Base-by-base conservation (phyloP, 2,329 filamentous ascomycete species). In the Knoxdaviesia proteae region DNA sequence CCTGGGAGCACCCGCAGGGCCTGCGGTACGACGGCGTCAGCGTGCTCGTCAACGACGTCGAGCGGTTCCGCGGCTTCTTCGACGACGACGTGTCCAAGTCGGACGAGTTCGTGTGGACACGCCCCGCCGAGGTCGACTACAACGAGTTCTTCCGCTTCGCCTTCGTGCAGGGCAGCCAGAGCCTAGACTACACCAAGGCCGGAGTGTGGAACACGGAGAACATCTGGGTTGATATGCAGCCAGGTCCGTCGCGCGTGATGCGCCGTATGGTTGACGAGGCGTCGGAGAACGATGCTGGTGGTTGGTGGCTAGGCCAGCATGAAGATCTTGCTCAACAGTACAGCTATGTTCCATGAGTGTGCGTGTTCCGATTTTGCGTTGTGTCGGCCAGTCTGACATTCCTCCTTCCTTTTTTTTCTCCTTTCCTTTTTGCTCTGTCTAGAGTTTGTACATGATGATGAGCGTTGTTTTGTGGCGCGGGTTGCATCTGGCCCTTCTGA, bases 31-130 rank as follows among this genome's bases (percentile, higher is more conserved):
- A 88, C 51, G 84, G 83, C 8, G 69, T 92, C 46, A 84, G 78
- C 53, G 69, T 90, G 10, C 62, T 92, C 0, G 80, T 92, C 48
- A 90, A 92, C 52, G 84, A 92, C 50, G 84, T 92, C 1, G 84
- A 92, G 58, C 65, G 82, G 20, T 86, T 79, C 56, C 64, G 79
- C n/a, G 71, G 71, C 5, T 88, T 79, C 56, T 79, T 80, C 47
- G 69, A 68, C 39, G 69, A 75, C 40, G 65, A 61, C 36, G 63
- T 65, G 36, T 58, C 60, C 32, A 51, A 53, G 34, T 45, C 55
- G 41, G 52, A 61, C 20, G 53, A 58, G 9, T 80, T 80, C 48
- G 67, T 68, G 0, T 84, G 79, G 77, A 60, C 59, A 1, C 64
- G 74, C 46, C 63, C 69, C 34, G 56, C 52, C 29, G 58, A 49